Evolutionary conservation across 2,329 filamentous ascomycete species (phyloP), one percentile per base, ranked within the genome.

Genomic region (Aspergillus novofumigatus): DNA sequence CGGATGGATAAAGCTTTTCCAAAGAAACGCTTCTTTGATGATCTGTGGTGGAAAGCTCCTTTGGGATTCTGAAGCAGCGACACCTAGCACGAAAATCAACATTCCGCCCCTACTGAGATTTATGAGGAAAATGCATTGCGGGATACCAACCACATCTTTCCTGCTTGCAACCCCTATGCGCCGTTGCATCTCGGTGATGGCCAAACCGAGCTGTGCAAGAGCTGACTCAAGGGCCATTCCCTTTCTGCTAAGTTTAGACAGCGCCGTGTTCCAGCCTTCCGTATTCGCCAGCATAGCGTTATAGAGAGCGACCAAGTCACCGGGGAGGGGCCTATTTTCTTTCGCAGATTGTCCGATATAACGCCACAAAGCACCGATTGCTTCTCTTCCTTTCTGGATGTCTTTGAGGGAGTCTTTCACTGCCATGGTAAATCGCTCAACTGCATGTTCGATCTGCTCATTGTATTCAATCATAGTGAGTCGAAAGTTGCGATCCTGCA

Each of bases 251-350:
- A 97, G 80, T 54, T 88, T 88, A 54, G 86, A 82, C 67, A 96
- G 87, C 6, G 91, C 91, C 56, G 87, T 86, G 57, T 87, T 85
- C 93, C 93, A 97, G 47, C 92, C 92, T 62, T 95, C 89, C 8
- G 92, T 88, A 65, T 97, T 97, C 35, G 91, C 90, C 67, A 89
- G 88, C 92, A 97, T 97, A 41, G 92, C 91, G 44, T 87, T 84
- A 65, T 90, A 94, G 21, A 96, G 91, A 49, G 90, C 86, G 38
- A 83, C 80, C 23, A 90, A 83, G 50, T 88, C 85, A 26, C 77
- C 73, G 17, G 82, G 77, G 52, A 81, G 75, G 55, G 85, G 81
- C 72, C 84, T 85, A 62, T 81, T 80, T 4, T 83, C 80, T 41
- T 86, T 78, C 49, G 84, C 81, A 59, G 95, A 83, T 35, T 84